Base-by-base conservation (phyloP, 2,329 filamentous ascomycete genomes). In the Aspergillus terreus region DNA sequence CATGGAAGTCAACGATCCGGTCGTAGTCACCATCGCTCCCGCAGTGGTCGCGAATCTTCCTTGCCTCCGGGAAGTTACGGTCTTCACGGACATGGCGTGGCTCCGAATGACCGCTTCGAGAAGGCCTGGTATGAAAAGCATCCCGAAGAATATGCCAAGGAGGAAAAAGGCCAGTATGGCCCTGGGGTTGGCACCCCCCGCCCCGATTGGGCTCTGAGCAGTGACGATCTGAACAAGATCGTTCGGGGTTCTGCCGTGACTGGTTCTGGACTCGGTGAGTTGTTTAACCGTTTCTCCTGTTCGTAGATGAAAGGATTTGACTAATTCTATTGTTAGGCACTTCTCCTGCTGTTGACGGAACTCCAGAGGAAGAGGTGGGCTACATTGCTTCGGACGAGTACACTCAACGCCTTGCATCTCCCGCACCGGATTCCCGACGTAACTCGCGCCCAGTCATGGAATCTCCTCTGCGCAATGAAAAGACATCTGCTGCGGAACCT, bases 121-220 rank as follows among this genome's bases (percentile, higher is more conserved):
- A 89, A 88, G 74, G 88, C 88, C 23, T 96, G 95, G 81, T 95
- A 94, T 66, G 84, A 90, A 63, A 96, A 94, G 73, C 91, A 96
- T 64, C 92, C 92, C 0, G 89, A 96, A 42, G 81, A 82, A 59
- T 78, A 87, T 27, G 79, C 82, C 50, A 84, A 87, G 67, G 90
- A 92, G 71, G 89, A 92, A 66, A 82, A 84, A 58, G 83, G 80
- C 40, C 79, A 81, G 57, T 86, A 87, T 63, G 80, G 77, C 47
- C 77, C 79, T 38, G 79, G 78, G 32, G 78, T 83, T 53, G 78
- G 79, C 50, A 80, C 79, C 46, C 81, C 80, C 27, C 77, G 83
- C 46, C 82, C 82, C 35, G 88, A 94, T 66, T 95, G 87, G 75
- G 89, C 90, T 50, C 82, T 95, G 83, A 94, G 88, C 72, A 92